Evolutionary conservation across 306 rosid genomes (phyloP), one percentile per base, ranked within the genome.

Genomic region (Vicia villosa): DNA sequence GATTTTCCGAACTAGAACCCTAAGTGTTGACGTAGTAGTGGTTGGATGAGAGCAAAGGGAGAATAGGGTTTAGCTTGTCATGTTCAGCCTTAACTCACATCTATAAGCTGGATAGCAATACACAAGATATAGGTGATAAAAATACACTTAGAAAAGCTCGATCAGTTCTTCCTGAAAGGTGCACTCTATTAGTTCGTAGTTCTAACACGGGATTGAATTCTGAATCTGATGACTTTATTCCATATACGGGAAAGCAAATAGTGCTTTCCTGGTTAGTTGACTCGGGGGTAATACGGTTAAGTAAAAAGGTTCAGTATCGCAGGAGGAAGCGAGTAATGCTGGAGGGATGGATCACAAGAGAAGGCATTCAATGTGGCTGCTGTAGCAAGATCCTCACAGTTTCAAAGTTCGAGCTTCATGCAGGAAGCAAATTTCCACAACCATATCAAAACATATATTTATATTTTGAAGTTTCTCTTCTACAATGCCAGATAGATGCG

Each of bases 311-410:
- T 71, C 96, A 89, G 69, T 92, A 90, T 69, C 91, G 96, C 19
- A 84, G 89, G 75, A 81, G 89, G 77, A 93, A 90, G 30, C 78
- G 81, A 42, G 93, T 85, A 59, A 74, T 88, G 91, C 81, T 84
- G 73, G 98, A 93, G 82, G 98, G 98, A 28, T 93, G 98, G 98
- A 85, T 93, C 80, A 90, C 96, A 68, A 80, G 90, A 78, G 98
- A 93, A 40, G 98, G 98, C 68, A 86, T 90, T 83, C 98, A 93
- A 36, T 93, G 96, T 52, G 91, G 91, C 70, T 93, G 98, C 84
- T 93, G 96, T 74, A 93, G 96, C 81, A 93, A 93, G 85, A 93
- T 93, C 77, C 96, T 93, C 52, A 90, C 91, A 12, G 87, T 90
- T 69, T 90, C 90, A 5, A 93, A 93, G 83, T 93, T 93, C 81